Base-by-base conservation (phyloP, 2,329 filamentous ascomycete genomes). In the Elsinoe arachidis region DNA sequence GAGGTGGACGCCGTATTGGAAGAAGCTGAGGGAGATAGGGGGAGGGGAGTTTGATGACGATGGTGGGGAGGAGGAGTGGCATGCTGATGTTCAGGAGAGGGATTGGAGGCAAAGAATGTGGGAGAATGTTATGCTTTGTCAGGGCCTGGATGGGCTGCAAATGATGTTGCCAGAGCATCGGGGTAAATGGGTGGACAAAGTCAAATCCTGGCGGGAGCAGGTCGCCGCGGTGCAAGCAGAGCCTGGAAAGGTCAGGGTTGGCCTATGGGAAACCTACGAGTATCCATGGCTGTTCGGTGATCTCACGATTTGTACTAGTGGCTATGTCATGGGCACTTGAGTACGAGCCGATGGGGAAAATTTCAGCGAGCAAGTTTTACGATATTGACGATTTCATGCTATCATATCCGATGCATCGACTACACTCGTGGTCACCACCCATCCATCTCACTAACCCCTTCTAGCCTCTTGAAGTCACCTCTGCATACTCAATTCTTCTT, bases 101-200 rank as follows among this genome's bases (percentile, higher is more conserved):
- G 49, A 61, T 23, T 66, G 62, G 63, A 58, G 63, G 38, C 62
- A 66, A 60, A 62, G 60, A 15, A 26, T 70, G 47, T 66, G 63
- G 55, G 64, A 65, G 39, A 56, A 62, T 58, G 62, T 65, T 2
- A 51, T 69, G 55, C 37, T 66, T 21, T 64, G 58, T 37, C 67
- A 68, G 53, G 68, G 68, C 1, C 57, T 70, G 5, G 63, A 66
- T 21, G 67, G 67, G 4, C 59, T 68, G 54, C 64, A 63, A 21
- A 63, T 70, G 61, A 63, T 69, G 35, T 1, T 33, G 17, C 34
- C 49, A 21, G 49, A 39, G 34, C 34, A 35, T 6, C 49, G 54
- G 33, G 53, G 33, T 5, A 19, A 12, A 14, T 65, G 65, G 57
- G 15, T 66, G 9, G 60, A 60, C 6, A 60, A 58, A 52, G 52